phyloP scores from a whole-genome alignment of 768 basidiomycete genomes.

The Agaricus sinodeliciosus region DNA sequence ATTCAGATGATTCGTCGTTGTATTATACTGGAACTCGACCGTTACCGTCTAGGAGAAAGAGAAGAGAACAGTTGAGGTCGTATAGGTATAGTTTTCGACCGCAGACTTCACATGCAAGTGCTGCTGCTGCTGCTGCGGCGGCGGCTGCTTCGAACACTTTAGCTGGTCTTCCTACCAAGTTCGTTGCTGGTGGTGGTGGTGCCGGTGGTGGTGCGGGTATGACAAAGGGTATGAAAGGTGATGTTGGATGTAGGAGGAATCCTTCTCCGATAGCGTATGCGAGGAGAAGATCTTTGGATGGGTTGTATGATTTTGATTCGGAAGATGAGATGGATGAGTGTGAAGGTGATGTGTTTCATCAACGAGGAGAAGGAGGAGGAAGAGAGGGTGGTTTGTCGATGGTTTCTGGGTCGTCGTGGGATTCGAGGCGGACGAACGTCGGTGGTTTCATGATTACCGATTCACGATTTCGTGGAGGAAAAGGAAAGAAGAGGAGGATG shows the following conservation, averaged over 20 bases:
- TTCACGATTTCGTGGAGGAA: background rate
- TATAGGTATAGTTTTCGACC: slow-evolving; percentile 22
- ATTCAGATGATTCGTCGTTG: slow-evolving; percentile 8
- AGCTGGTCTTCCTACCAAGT: background rate
- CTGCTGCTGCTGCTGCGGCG: background rate
- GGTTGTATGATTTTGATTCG: too few species aligned
- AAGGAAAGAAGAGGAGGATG: background rate
- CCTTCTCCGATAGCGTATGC: too few species aligned
- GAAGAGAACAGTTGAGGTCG: slow-evolving; percentile 18
- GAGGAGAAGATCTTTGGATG: too few species aligned
- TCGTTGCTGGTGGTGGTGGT: background rate
- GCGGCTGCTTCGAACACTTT: background rate
- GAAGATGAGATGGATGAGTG: background rate
- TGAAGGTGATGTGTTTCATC: background rate
- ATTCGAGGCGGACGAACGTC: background rate
- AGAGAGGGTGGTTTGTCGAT: background rate
- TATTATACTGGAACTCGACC: background rate
- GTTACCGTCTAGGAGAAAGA: slow-evolving; percentile 10
- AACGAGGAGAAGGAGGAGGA: background rate
- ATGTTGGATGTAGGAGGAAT: too few species aligned
- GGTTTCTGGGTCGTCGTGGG: too few species aligned
- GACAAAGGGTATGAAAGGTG: background rate
- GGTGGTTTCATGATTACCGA: too few species aligned
- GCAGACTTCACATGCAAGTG: background rate
- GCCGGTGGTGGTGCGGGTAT: background rate